Evolutionary conservation across 2,329 filamentous ascomycete genomes (phyloP).

Genomic region (Phoma sp.): DNA sequence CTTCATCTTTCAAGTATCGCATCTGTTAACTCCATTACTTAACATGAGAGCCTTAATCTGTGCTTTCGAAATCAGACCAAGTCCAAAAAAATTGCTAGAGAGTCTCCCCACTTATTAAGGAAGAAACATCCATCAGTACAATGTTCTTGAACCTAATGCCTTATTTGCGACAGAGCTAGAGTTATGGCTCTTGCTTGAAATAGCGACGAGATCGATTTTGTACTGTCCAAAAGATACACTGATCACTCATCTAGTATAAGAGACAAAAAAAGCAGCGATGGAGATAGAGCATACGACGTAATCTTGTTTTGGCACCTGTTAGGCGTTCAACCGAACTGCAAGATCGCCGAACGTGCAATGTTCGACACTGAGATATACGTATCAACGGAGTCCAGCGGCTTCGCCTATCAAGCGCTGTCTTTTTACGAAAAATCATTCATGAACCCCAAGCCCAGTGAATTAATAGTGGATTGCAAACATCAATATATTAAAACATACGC

Average conservation of each 20-base stretch:
- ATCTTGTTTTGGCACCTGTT: too few species aligned
- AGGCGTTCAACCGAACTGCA: too few species aligned
- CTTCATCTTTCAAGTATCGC: slow-evolving; percentile 58
- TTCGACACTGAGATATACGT: too few species aligned
- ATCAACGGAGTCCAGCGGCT: too few species aligned
- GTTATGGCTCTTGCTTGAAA: slow-evolving; percentile 48
- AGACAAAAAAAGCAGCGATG: too few species aligned
- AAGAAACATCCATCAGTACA: slow-evolving; percentile 57
- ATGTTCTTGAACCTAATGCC: slow-evolving; percentile 61
- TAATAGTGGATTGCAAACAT: too few species aligned
- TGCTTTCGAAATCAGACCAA: slow-evolving; percentile 67
- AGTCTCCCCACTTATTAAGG: slow-evolving; percentile 54
- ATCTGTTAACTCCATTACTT: slow-evolving; percentile 52
- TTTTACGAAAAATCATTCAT: too few species aligned
- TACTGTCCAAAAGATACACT: slow-evolving; percentile 51
- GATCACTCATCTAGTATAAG: slow-evolving; percentile 40
- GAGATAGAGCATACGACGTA: too few species aligned
- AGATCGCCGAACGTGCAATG: too few species aligned
- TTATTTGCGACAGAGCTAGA: slow-evolving; percentile 56
- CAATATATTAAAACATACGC: too few species aligned
- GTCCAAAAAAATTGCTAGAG: slow-evolving; percentile 61
- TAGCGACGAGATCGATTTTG: slow-evolving; percentile 45
- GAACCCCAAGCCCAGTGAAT: too few species aligned
- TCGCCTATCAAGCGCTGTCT: too few species aligned
- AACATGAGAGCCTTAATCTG: slow-evolving; percentile 45